A percentile compares a stretch with the other conserved stretches of the same genome.
phyloP scores from a whole-genome alignment of 306 rosid genomes.

The Inga oerstediana region DNA sequence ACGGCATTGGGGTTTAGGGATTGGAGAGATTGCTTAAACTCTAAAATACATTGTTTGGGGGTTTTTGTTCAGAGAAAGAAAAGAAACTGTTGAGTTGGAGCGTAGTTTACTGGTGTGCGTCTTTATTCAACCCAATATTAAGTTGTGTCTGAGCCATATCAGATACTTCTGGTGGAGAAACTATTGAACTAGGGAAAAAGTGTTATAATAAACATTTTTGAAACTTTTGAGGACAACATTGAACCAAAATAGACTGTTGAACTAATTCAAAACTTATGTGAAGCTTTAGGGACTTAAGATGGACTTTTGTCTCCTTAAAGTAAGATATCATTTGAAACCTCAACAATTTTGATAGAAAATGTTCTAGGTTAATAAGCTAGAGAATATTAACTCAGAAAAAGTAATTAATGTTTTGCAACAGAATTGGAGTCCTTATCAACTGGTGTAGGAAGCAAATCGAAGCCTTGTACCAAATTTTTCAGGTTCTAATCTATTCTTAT shows the following conservation, averaged over 20 bases:
- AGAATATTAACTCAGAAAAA: constrained; percentile 65
- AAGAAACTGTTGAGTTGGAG: neutral
- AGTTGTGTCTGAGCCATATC: neutral
- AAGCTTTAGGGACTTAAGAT: neutral
- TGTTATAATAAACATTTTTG: neutral
- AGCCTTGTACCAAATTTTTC: constrained; percentile 99
- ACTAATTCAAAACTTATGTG: neutral
- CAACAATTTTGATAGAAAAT: constrained; percentile 28
- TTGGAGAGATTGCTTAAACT: neutral
- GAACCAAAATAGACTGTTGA: neutral
- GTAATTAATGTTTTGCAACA: constrained; percentile 92
- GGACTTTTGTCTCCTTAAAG: neutral
- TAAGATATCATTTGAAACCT: neutral
- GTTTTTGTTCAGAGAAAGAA: neutral
- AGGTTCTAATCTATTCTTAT: constrained; percentile 91
- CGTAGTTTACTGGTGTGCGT: neutral
- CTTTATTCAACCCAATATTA: neutral
- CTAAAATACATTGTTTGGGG: neutral
- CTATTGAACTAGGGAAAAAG: neutral
- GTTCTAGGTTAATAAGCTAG: constrained; percentile 55
- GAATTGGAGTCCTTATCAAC: constrained; percentile 87
- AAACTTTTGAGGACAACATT: neutral
- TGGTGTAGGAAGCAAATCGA: constrained; percentile 99
- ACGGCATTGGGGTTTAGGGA: neutral
- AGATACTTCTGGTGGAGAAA: neutral